A percentile compares a stretch with the other conserved stretches of the same genome.
These are phyloP conservation scores for Uncinocarpus reesii DNA, from an alignment of 2,329 filamentous ascomycete species.

Conservation along the genomic window DNA sequence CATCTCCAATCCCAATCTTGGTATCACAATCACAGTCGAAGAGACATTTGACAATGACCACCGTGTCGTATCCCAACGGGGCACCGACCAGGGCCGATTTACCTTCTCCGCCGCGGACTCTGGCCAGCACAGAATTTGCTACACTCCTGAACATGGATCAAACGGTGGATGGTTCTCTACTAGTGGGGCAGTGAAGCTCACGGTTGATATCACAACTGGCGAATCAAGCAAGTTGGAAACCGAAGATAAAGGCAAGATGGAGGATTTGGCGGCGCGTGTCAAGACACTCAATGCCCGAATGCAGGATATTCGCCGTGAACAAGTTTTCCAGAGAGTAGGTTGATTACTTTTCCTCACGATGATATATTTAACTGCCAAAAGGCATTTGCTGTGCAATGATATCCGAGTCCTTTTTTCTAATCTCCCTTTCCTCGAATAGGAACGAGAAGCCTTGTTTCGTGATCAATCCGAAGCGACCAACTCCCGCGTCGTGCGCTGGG, in stretches of 20 bases:
- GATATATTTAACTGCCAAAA: background rate
- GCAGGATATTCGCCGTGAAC: slow-evolving; percentile 81
- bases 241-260: slow-evolving; percentile 83
- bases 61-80: slow-evolving; percentile 82
- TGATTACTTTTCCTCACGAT: background rate
- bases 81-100: slow-evolving; percentile 67
- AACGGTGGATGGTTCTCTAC: slow-evolving; percentile 61
- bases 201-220: slow-evolving; percentile 84
- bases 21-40: slow-evolving; percentile 85
- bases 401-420: too few relatives aligned
- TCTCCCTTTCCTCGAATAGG: slow-evolving; percentile 54
- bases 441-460: slow-evolving; percentile 94
- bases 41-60: slow-evolving; percentile 97
- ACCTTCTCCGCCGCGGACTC: slow-evolving; percentile 90
- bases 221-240: slow-evolving; percentile 90
- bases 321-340: slow-evolving; percentile 84
- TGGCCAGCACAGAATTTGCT: slow-evolving; percentile 94
- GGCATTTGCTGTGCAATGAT: slow-evolving; percentile 9
- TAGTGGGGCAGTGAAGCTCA: slow-evolving; percentile 67
- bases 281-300: slow-evolving; percentile 80
- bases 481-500: slow-evolving; percentile 84
- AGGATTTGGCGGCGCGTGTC: slow-evolving; percentile 78
- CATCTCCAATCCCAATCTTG: slow-evolving; percentile 61
- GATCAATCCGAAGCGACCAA: slow-evolving; percentile 96
- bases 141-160: slow-evolving; percentile 65